These are phyloP conservation scores for Volvox reticuliferus DNA, from an alignment of 139 green algal genomes.

Conservation along the genomic window DNA sequence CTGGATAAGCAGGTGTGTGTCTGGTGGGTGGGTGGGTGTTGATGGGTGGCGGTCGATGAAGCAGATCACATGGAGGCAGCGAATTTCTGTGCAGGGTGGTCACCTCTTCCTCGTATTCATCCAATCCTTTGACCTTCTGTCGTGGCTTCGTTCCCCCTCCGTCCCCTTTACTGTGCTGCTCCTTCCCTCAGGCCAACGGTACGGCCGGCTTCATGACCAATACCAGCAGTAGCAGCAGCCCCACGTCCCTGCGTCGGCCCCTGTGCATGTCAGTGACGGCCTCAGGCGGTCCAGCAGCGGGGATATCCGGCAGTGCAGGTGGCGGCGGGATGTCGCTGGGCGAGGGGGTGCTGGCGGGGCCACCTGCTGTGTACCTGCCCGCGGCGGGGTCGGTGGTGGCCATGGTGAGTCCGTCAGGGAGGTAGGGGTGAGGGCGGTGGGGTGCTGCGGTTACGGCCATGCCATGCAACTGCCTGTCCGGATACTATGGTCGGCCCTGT, in stretches of 20 bases:
- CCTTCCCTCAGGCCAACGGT: not conserved
- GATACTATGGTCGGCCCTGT: no score
- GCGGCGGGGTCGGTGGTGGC: slow-evolving; percentile 16
- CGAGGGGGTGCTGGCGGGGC: slow-evolving; percentile 28
- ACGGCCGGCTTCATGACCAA: not conserved
- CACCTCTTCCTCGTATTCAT: no score
- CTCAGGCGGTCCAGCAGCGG: not conserved
- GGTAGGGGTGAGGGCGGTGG: no score
- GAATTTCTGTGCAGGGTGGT: no score
- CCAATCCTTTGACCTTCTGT: no score
- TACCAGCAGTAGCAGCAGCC: not conserved
- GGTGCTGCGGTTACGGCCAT: no score
- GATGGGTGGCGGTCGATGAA: not conserved
- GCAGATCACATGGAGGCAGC: no score
- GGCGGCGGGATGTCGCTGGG: slow-evolving; percentile 10
- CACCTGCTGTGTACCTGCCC: slow-evolving; percentile 19
- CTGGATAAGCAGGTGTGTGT: slow-evolving; percentile 24
- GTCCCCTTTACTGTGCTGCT: not conserved
- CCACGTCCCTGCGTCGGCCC: not conserved
- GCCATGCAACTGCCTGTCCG: no score
- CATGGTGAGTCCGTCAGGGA: not conserved
- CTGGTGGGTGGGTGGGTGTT: no score
- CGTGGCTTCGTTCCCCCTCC: not conserved
- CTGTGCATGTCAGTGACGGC: slow-evolving; percentile 8
- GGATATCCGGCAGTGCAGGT: slow-evolving; percentile 28